Conservation (phyloP, 1,284 basidiomycete species). For the Cryptococcus sp. region DNA sequence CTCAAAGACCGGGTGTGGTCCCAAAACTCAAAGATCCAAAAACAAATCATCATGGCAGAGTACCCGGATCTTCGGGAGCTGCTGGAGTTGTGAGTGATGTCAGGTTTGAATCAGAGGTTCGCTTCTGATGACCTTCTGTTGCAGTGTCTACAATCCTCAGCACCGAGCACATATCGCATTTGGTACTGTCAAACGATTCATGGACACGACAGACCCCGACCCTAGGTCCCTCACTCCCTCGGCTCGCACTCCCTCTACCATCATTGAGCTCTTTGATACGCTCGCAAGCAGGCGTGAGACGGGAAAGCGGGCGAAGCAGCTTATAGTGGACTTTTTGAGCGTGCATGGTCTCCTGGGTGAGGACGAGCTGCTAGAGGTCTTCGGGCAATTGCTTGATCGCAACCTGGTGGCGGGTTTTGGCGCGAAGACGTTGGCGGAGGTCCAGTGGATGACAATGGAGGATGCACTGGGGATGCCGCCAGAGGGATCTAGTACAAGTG, state of each 20-base stretch:
- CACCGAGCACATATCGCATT: constrained; percentile 21
- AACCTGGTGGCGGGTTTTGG: constrained; percentile 41
- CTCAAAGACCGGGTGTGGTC: constrained; percentile 23
- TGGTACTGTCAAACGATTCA: constrained; percentile 1
- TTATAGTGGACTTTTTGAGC: constrained; percentile 20
- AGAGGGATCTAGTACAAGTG: not conserved
- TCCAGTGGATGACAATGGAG: constrained; percentile 21
- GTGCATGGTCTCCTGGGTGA: constrained; percentile 6
- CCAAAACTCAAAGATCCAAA: constrained; percentile 26
- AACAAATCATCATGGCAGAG: constrained; percentile 30
- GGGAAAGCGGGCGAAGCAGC: constrained; percentile 22
- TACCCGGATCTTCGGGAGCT: constrained; percentile 37
- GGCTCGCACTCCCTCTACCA: not conserved
- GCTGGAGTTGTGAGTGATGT: constrained; percentile 35
- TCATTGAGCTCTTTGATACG: constrained; percentile 20
- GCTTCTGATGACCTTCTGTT: not conserved
- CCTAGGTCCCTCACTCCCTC: not conserved
- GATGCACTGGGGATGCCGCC: not conserved
- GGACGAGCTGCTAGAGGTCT: constrained; percentile 20
- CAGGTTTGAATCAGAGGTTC: not conserved
- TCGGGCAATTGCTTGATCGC: constrained; percentile 36
- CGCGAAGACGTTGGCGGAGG: constrained; percentile 21
- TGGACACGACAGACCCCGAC: not conserved
- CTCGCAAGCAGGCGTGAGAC: constrained; percentile 17
- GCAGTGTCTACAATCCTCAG: constrained; percentile 30